Conservation (phyloP, 192 early-diverging fungal genomes). For the Mortierella antarctica region DNA sequence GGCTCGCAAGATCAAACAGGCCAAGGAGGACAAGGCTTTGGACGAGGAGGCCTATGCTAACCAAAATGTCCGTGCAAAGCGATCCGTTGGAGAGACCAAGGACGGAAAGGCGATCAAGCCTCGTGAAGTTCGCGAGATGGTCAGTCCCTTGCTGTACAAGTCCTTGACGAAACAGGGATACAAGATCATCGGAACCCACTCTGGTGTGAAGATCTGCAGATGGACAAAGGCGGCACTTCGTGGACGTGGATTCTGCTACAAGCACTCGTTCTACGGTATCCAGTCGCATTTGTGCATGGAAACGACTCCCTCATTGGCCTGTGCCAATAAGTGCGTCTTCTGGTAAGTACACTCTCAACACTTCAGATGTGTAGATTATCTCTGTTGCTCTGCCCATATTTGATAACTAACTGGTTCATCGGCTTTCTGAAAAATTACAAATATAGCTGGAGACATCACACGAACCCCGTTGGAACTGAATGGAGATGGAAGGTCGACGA, state of each 20-base stretch:
- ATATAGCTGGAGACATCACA: constrained; percentile 76
- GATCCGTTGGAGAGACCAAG: constrained; percentile 51
- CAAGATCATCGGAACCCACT: constrained; percentile 78
- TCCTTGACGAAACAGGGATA: constrained; percentile 79
- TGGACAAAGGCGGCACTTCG: constrained; percentile 82
- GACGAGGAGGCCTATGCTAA: constrained; percentile 64
- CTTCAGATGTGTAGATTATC: too few relatives aligned
- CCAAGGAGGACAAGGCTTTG: constrained; percentile 59
- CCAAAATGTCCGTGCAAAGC: constrained; percentile 57
- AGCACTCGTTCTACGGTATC: constrained; percentile 83
- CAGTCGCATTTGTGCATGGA: constrained; percentile 81
- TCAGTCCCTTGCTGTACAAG: constrained; percentile 74
- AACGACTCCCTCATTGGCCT: constrained; percentile 80
- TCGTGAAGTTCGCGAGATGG: constrained; percentile 71
- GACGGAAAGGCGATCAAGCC: constrained; percentile 41
- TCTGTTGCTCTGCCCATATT: not conserved
- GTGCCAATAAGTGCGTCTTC: constrained; percentile 79
- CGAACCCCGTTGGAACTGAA: constrained; percentile 78
- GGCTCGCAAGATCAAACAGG: constrained; percentile 68
- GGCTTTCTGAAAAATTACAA: too few relatives aligned
- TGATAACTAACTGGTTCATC: not conserved
- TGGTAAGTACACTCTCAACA: constrained; percentile 31
- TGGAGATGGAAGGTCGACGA: constrained; percentile 81
- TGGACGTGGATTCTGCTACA: constrained; percentile 80
- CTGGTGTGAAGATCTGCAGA: constrained; percentile 81